Evolutionary conservation across 192 early-diverging fungal genomes (phyloP).

Genomic region (Gamsiella multidivaricata): DNA sequence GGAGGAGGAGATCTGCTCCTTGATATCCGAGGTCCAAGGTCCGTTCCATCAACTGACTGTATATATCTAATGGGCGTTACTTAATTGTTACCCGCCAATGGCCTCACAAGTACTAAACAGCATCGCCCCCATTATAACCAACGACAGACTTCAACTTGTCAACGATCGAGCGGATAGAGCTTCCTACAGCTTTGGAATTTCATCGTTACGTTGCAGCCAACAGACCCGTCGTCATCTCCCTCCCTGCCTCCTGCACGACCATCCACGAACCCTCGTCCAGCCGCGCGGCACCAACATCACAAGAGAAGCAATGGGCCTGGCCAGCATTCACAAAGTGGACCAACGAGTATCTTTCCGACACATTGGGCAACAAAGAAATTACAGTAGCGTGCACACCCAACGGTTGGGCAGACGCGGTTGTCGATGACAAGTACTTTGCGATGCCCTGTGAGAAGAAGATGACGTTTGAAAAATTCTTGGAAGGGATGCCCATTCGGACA

Average conservation of each 20-base stretch:
- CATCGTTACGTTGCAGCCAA: constrained; percentile 55
- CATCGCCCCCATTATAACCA: too few relatives aligned
- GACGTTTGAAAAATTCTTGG: constrained; percentile 57
- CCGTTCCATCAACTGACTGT: too few relatives aligned
- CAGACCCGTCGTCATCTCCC: constrained; percentile 57
- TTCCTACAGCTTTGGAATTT: constrained; percentile 58
- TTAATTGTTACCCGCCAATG: too few relatives aligned
- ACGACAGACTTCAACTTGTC: constrained; percentile 48
- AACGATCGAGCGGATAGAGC: constrained; percentile 38
- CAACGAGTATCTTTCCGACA: constrained; percentile 54
- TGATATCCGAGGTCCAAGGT: constrained; percentile 50
- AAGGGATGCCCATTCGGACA: constrained; percentile 44
- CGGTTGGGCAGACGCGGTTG: constrained; percentile 63
- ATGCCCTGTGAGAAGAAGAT: constrained; percentile 62
- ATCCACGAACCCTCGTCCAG: constrained; percentile 16
- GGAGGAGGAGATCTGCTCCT: constrained; percentile 40
- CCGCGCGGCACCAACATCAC: constrained; percentile 2
- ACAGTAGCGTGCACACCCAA: constrained; percentile 59
- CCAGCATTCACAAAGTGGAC: constrained; percentile 61
- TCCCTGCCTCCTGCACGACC: constrained; percentile 23
- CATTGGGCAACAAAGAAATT: constrained; percentile 41
- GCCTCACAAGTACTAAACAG: too few relatives aligned
- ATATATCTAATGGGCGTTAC: too few relatives aligned
- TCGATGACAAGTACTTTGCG: constrained; percentile 59
- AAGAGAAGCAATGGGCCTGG: constrained; percentile 50